Base-by-base conservation (phyloP, 2,329 filamentous ascomycete genomes). In the Claviceps humidiphila region DNA sequence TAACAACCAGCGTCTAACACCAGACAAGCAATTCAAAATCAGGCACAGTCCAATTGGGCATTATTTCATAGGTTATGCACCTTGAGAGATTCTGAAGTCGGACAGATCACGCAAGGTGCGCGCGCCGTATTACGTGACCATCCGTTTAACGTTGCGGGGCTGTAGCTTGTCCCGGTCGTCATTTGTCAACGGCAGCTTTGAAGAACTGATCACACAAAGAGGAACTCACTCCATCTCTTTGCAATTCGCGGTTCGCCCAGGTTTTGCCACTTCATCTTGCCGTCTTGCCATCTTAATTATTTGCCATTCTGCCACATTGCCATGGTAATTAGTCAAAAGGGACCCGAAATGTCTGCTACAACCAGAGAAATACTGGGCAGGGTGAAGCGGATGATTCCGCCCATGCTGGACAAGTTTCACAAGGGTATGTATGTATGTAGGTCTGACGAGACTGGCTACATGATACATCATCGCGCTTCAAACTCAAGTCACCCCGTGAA, bases 361-460 rank as follows among this genome's bases (percentile, higher is more conserved):
- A 88, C 89, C 22, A 87, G 82, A 68, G 82, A 86, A 60, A 73
- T 95, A 51, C 74, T 98, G 53, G 71, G 74, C 59, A 91, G 87
- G 69, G 89, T 90, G 63, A 86, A 85, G 75, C 88, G 85, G 66
- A 85, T 98, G 74, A 80, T 98, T 54, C 93, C 93, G 58, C 93
- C 93, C 11, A 88, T 98, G 88, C 78, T 96, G 51, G 87, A 93
- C 65, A 87, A 81, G 64, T 97, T 97, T 66, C 93, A 97, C 71
- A 98, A 98, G 77, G 93, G 91, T 89, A 64, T 20, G 17, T 89
- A 64, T 20, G 17, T 20, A 20, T 20, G 17, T 26, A 5, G 40
- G 8, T 34, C 3, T 34, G 9, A 34, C 4, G 30, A 34, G 30
- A 11, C 30, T n/a, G 11, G 41, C 17, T 22, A 20, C 8, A 42